Evolutionary conservation across 148 eudicot species (phyloP).

Genomic region (Bassia scoparia): DNA sequence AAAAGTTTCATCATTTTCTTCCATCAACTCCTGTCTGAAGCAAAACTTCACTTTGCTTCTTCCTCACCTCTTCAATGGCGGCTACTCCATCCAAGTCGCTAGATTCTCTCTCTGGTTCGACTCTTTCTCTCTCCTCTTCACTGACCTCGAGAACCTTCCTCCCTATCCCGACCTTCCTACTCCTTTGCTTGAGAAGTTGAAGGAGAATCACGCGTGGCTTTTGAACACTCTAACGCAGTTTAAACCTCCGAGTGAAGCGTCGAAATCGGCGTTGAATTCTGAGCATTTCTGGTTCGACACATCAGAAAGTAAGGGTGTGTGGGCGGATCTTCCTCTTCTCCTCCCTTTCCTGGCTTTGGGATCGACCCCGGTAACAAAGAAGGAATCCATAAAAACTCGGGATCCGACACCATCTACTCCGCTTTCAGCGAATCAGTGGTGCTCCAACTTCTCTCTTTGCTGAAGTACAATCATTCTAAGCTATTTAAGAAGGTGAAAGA

Average conservation of each 20-base stretch:
- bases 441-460: constrained; percentile 17
- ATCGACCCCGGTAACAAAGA: no score
- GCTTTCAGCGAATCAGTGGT: background rate
- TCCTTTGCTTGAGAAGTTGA: constrained; percentile 63
- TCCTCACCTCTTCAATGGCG: constrained; percentile 38
- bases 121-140: constrained; percentile 60
- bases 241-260: constrained; percentile 66
- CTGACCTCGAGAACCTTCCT: constrained; percentile 66
- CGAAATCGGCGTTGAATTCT: constrained; percentile 71
- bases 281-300: no score
- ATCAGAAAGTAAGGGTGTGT: no score
- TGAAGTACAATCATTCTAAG: constrained; percentile 9
- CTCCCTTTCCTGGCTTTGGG: no score
- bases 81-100: constrained; percentile 38
- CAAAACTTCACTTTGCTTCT: constrained; percentile 15
- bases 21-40: background rate
- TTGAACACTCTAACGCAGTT: constrained; percentile 63
- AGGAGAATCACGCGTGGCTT: constrained; percentile 69
- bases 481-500: background rate
- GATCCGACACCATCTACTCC: constrained; percentile 17
- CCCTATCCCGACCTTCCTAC: constrained; percentile 52
- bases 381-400: no score
- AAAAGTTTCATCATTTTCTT: no score
- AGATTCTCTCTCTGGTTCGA: constrained; percentile 94
- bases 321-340: no score